A percentile compares a stretch with the other conserved stretches of the same genome.
These are phyloP conservation scores for Paxillus rubicundulus DNA, from an alignment of 768 basidiomycete genomes.

Conservation along the genomic window DNA sequence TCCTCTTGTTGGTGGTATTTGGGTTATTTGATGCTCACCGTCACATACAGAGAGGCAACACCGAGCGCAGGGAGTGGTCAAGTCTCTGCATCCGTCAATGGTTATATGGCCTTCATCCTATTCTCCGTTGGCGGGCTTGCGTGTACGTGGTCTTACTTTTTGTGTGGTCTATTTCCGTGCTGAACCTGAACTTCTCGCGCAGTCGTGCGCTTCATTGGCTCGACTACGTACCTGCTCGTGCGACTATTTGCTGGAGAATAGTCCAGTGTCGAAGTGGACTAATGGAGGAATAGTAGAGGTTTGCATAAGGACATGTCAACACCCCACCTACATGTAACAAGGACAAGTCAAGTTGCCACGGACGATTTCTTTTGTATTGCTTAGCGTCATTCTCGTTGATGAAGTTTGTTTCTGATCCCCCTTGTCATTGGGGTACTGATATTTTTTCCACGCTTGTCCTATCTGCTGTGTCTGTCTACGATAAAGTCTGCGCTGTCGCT, in stretches of 20 bases:
- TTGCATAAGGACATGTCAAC: background rate
- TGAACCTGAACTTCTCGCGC: background rate
- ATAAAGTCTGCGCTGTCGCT: constrained; percentile 6
- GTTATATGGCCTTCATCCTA: constrained; percentile 87
- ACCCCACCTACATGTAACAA: background rate
- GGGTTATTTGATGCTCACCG: background rate
- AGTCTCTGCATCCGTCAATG: constrained; percentile 60
- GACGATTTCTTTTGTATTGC: constrained; percentile 10
- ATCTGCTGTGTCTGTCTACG: background rate
- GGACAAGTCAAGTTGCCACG: background rate
- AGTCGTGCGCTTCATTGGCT: constrained; percentile 87
- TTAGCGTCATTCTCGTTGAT: background rate
- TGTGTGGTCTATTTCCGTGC: background rate
- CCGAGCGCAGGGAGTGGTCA: constrained; percentile 49
- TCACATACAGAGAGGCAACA: constrained; percentile 31
- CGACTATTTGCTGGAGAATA: constrained; percentile 88
- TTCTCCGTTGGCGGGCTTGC: constrained; percentile 88
- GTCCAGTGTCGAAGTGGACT: background rate
- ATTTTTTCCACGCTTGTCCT: background rate
- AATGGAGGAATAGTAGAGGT: background rate
- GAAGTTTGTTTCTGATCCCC: background rate
- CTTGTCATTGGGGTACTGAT: background rate
- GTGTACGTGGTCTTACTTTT: constrained; percentile 48
- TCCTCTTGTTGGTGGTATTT: constrained; percentile 17
- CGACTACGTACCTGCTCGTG: constrained; percentile 77